Base-by-base conservation (phyloP, 306 rosid species). In the Sicyos baderoa region DNA sequence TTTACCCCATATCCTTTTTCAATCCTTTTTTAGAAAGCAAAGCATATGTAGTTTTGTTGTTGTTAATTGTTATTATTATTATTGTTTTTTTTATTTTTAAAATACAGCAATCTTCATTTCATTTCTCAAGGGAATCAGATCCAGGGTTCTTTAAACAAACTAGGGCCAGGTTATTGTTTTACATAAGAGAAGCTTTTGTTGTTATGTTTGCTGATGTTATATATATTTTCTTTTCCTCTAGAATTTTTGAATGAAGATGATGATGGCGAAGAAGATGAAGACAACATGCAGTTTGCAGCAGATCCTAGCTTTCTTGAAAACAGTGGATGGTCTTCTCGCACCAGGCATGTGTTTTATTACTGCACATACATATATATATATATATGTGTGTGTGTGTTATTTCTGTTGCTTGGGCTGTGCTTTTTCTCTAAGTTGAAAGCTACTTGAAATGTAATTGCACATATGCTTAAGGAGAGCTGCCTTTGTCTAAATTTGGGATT, bases 311-410 rank as follows among this genome's bases (percentile, higher is more conserved):
- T 81, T 74, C 79, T 86, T 53, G 99, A 93, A 68, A 90, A 90
- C 80, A 88, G 86, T 53, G 99, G 99, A 78, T 94, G 99, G 99
- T 94, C 99, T 79, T 94, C 96, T 62, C 94, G 99, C 32, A 90
- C 97, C 81, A 88, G 99, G 99, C 86, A 17, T 73, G 86, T 76
- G 4, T 14, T 32, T 40, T 10, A 40, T 40, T 37, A 15, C 13
- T 9, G 2, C 1, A 37, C 19, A 12, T 19, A 29, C 4, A 29
- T 29, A n/a, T n/a, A n/a, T n/a, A n/a, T n/a, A n/a, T n/a, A n/a
- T n/a, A n/a, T n/a, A n/a, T n/a, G n/a, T n/a, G n/a, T 29, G 2
- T 29, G 4, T 29, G 35, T 19, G 13, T 40, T 12, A 4, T 14
- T 21, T 42, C 17, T 63, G 25, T 40, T 60, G 67, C 44, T 16